Conservation (phyloP, 805 yeast species). For the Lipomyces yamanashiensis region DNA sequence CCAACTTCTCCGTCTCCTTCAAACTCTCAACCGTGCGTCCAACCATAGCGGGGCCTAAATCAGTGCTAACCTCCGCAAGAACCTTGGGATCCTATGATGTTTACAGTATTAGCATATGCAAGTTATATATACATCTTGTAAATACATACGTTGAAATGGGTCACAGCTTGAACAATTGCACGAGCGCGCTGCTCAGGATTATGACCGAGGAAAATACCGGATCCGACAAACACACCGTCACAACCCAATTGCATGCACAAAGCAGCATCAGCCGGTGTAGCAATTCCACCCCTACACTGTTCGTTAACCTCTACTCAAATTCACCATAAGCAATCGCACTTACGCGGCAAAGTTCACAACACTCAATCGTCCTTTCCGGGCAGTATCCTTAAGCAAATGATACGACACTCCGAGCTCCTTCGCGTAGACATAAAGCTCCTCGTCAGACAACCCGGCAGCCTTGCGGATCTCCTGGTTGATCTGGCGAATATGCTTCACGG, state of each 20-base stretch:
- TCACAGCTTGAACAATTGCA: slow-evolving; percentile 81
- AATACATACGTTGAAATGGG: slow-evolving; percentile 55
- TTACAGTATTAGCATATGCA: not conserved
- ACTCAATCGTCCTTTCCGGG: slow-evolving; percentile 65
- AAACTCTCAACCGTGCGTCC: slow-evolving; percentile 66
- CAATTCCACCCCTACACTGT: slow-evolving; percentile 65
- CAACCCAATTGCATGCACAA: slow-evolving; percentile 80
- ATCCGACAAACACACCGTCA: slow-evolving; percentile 77
- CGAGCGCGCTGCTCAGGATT: slow-evolving; percentile 74
- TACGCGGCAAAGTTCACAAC: slow-evolving; percentile 82
- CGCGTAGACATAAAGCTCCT: slow-evolving; percentile 58
- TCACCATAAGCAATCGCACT: not conserved
- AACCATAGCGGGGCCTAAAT: slow-evolving; percentile 76
- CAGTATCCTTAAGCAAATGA: slow-evolving; percentile 56
- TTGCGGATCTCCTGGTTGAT: slow-evolving; percentile 61
- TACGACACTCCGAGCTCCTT: slow-evolving; percentile 62
- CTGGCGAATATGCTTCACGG: slow-evolving; percentile 71
- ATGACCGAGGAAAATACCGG: slow-evolving; percentile 76
- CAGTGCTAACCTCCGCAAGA: slow-evolving; percentile 67
- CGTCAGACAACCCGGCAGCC: slow-evolving; percentile 51
- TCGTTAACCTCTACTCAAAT: not conserved
- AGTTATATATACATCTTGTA: not conserved
- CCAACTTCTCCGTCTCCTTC: slow-evolving; percentile 48
- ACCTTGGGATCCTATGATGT: slow-evolving; percentile 53
- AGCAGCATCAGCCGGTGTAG: slow-evolving; percentile 88